Percentiles rank a stretch among this genome's conserved stretches.
Evolutionary conservation across 78 protist species (phyloP).

Genomic region (Pelomyxa schiedti): DNA sequence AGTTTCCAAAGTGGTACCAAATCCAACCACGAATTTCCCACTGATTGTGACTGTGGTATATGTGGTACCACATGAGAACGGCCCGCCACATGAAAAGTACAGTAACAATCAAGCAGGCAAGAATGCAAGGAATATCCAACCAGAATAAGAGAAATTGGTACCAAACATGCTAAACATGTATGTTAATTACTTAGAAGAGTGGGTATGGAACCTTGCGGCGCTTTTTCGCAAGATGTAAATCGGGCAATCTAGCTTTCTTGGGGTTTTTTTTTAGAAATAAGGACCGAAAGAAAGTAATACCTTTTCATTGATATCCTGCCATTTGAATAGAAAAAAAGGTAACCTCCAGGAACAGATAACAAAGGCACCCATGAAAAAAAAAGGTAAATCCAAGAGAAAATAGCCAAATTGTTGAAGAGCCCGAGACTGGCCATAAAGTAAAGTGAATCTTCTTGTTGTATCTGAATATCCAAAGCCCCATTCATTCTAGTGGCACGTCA

Average conservation of each 20-base stretch:
- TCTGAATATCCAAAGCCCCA: not conserved
- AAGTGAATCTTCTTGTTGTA: not conserved
- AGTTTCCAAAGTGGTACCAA: slow-evolving; percentile 7
- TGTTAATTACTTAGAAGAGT: not conserved
- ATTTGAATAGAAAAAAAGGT: not conserved
- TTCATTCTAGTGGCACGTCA: not conserved
- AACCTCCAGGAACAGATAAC: not conserved
- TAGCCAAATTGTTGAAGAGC: not conserved
- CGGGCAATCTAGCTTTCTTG: no score
- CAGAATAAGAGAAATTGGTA: not conserved
- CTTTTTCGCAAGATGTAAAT: no score
- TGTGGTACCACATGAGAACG: not conserved
- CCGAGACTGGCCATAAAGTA: not conserved
- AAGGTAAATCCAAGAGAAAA: not conserved
- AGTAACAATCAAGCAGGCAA: not conserved
- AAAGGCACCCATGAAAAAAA: not conserved
- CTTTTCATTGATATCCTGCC: not conserved
- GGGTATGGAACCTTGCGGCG: no score
- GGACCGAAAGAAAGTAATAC: not conserved
- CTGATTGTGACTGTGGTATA: not conserved
- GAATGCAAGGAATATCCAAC: not conserved
- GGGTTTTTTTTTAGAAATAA: no score
- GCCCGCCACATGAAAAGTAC: not conserved
- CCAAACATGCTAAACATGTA: not conserved
- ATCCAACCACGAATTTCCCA: not conserved